phyloP scores from a whole-genome alignment of 371 early-diverging fungal genomes.

The Apophysomyces trapeziformis region DNA sequence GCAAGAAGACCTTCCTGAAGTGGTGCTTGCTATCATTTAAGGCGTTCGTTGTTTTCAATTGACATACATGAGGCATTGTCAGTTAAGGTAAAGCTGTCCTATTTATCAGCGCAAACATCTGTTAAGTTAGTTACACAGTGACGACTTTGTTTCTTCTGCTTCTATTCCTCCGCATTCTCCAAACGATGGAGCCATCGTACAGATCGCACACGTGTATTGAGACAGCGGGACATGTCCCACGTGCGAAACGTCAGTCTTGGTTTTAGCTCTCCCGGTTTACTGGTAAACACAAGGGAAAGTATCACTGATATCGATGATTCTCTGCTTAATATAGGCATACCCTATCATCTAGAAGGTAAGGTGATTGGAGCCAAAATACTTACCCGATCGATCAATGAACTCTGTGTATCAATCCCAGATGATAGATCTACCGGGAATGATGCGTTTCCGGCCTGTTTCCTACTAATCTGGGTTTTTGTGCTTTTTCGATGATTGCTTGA shows the following conservation, averaged over 20 bases:
- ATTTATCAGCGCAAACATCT: no score
- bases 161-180: background rate
- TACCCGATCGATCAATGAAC: slow-evolving; percentile 6
- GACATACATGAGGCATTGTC: no score
- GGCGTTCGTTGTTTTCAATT: no score
- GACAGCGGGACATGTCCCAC: background rate
- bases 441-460: background rate
- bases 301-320: background rate
- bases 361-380: background rate
- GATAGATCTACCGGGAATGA: slow-evolving; percentile 1
- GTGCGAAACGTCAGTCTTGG: background rate
- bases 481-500: background rate
- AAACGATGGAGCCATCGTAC: background rate
- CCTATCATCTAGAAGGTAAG: background rate
- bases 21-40: no score
- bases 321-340: background rate
- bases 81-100: no score
- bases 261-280: background rate
- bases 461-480: background rate
- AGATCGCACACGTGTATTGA: slow-evolving; percentile 1
- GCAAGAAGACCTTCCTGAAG: no score
- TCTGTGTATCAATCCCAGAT: background rate
- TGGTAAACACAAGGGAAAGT: background rate
- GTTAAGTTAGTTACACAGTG: no score
- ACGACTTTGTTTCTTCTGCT: background rate